Conservation (phyloP, 345 rosid species). For the Salix udensis region DNA sequence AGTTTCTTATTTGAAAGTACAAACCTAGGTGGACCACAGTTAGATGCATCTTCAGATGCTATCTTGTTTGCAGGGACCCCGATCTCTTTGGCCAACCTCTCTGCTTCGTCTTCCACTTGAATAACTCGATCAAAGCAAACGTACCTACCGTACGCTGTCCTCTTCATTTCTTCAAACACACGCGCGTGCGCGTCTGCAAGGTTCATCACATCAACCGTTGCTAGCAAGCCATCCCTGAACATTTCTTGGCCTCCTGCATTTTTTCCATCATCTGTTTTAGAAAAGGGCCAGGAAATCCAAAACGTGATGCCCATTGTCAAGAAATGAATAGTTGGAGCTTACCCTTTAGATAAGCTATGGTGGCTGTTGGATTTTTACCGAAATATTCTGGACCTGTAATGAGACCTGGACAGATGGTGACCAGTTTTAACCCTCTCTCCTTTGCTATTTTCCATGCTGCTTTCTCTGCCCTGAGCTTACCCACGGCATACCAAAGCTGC, state of each 20-base stretch:
- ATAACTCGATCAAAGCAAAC: conserved; percentile 63
- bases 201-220: conserved; percentile 54
- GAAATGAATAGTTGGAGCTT: not conserved
- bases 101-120: conserved; percentile 36
- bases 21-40: not conserved
- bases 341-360: conserved; percentile 71
- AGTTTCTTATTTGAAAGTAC: conserved; percentile 55
- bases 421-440: conserved; percentile 40
- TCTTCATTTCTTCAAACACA: conserved; percentile 54
- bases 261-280: not conserved
- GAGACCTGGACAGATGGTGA: conserved; percentile 45
- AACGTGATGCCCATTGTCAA: not conserved
- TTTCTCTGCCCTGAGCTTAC: conserved; percentile 85
- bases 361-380: conserved; percentile 53
- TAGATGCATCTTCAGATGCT: conserved; percentile 29
- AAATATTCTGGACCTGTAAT: conserved; percentile 58
- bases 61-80: conserved; percentile 49
- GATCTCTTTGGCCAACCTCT: conserved; percentile 42
- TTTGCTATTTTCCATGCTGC: conserved; percentile 59
- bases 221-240: conserved; percentile 51
- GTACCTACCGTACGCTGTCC: conserved; percentile 61
- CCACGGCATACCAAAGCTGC: conserved; percentile 86
- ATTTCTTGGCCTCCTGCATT: conserved; percentile 58
- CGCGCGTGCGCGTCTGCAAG: conserved; percentile 64
- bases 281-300: not conserved